Evolutionary conservation across 768 basidiomycete species (phyloP).

Genomic region (Pulveroboletus sp.): DNA sequence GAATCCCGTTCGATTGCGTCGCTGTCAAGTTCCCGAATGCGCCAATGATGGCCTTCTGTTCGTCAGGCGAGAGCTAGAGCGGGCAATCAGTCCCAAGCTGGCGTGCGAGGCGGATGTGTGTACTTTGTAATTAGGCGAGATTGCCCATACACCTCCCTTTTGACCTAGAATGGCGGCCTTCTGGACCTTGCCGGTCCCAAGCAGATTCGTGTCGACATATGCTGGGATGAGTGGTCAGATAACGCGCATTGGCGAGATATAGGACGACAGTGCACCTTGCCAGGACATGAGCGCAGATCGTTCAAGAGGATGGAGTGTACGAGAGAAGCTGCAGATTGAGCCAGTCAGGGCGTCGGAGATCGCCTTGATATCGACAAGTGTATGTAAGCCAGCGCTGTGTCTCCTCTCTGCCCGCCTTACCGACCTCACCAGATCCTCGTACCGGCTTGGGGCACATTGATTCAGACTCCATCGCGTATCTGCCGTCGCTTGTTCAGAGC

Average conservation of each 20-base stretch:
- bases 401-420: neutral
- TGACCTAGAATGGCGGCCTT: conserved; percentile 54
- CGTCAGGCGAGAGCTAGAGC: conserved; percentile 17
- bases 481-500: neutral
- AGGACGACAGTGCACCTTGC: conserved; percentile 53
- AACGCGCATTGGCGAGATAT: neutral
- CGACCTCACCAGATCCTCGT: neutral
- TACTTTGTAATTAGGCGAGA: conserved; percentile 19
- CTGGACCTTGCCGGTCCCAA: conserved; percentile 64
- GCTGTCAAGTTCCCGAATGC: conserved; percentile 40
- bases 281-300: conserved; percentile 52
- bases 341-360: conserved; percentile 14
- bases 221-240: conserved; percentile 47
- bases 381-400: no score
- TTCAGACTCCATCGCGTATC: neutral
- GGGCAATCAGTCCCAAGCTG: neutral
- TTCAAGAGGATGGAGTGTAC: neutral
- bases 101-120: neutral
- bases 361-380: neutral
- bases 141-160: conserved; percentile 29
- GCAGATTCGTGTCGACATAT: conserved; percentile 77
- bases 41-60: conserved; percentile 26
- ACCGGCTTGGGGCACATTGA: no score
- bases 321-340: neutral
- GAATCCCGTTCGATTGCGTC: conserved; percentile 56